These are phyloP conservation scores for Penicillium simplicissimum DNA, from an alignment of 495 filamentous ascomycete species.

Conservation along the genomic window DNA sequence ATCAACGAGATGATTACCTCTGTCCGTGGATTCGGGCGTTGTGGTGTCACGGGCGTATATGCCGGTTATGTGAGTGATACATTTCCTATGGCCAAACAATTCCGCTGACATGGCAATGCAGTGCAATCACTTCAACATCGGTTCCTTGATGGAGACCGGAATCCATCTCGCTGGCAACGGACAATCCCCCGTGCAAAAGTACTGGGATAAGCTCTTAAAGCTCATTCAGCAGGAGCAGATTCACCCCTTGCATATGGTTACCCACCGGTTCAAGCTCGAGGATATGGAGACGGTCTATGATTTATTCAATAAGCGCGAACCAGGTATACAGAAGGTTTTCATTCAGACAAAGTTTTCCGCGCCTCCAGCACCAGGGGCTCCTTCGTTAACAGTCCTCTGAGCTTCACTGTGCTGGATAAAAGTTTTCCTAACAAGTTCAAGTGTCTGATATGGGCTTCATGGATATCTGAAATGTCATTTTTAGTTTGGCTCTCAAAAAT, in stretches of 20 bases:
- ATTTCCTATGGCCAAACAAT: not conserved
- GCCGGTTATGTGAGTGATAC: conserved; percentile 65
- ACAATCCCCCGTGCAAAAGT: conserved; percentile 76
- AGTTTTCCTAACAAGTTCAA: not conserved
- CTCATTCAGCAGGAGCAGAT: conserved; percentile 64
- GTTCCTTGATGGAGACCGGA: conserved; percentile 76
- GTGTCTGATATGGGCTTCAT: not conserved
- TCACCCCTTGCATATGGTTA: conserved; percentile 71
- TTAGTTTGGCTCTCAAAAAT: not conserved
- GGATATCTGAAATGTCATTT: not conserved
- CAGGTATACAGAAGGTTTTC: conserved; percentile 66
- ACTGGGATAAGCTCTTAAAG: conserved; percentile 68
- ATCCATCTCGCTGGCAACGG: conserved; percentile 76
- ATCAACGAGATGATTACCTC: conserved; percentile 82
- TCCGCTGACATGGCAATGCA: conserved; percentile 31
- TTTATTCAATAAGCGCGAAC: conserved; percentile 64
- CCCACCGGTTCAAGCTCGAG: conserved; percentile 67
- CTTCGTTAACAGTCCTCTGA: conserved; percentile 40
- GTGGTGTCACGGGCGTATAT: conserved; percentile 78
- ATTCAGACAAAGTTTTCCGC: conserved; percentile 61
- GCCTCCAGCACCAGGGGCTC: conserved; percentile 51
- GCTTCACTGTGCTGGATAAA: conserved; percentile 6
- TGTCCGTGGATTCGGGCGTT: conserved; percentile 71
- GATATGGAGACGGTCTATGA: conserved; percentile 67
- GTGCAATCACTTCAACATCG: conserved; percentile 79